Percentiles rank a stretch among this genome's conserved stretches.
These are phyloP conservation scores for Trichoderma sp. DNA, from an alignment of 2,329 filamentous ascomycete genomes.

Conservation along the genomic window DNA sequence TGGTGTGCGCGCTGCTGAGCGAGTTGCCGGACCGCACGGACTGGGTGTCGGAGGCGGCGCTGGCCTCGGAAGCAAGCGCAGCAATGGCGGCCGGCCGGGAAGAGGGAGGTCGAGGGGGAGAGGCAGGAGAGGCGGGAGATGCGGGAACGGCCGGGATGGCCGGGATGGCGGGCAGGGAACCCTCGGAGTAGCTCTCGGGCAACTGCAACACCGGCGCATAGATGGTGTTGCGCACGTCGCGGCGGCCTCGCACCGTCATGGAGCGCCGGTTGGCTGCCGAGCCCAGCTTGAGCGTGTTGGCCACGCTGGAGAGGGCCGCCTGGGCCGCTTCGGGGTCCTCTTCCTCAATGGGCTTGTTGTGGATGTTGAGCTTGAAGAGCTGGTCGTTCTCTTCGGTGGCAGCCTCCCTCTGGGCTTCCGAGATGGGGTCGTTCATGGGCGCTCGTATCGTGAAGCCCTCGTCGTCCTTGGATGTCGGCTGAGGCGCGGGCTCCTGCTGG, in stretches of 20 bases:
- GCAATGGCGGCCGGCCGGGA: slow-evolving; percentile 53
- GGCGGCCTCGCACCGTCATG: slow-evolving; percentile 80
- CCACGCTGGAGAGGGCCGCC: slow-evolving; percentile 74
- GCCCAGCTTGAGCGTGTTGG: slow-evolving; percentile 68
- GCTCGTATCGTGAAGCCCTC: slow-evolving; percentile 78
- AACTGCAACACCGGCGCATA: slow-evolving; percentile 63
- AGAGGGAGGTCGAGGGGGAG: slow-evolving; percentile 27
- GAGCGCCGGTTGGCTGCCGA: slow-evolving; percentile 62
- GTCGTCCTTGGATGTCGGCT: slow-evolving; percentile 54
- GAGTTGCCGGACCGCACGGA: slow-evolving; percentile 90
- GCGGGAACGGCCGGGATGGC: slow-evolving; percentile 34
- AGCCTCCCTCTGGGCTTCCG: slow-evolving; percentile 69
- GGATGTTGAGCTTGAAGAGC: slow-evolving; percentile 78
- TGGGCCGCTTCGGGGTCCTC: slow-evolving; percentile 74
- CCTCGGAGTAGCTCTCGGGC: slow-evolving; percentile 41
- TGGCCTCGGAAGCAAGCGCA: slow-evolving; percentile 64
- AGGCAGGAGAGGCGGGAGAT: slow-evolving; percentile 32
- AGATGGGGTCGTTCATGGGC: slow-evolving; percentile 65
- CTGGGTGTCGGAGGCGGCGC: slow-evolving; percentile 76
- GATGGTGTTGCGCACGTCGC: slow-evolving; percentile 90
- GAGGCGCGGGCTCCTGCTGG: slow-evolving; percentile 34
- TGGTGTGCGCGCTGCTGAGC: slow-evolving; percentile 67
- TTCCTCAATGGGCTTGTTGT: slow-evolving; percentile 75
- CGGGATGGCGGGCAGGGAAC: slow-evolving; percentile 38
- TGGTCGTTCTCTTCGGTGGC: slow-evolving; percentile 62